A percentile compares a stretch with the other conserved stretches of the same genome.
Conservation (phyloP, 2,329 filamentous ascomycete genomes). For the Neophaeococcomyces aloes region DNA sequence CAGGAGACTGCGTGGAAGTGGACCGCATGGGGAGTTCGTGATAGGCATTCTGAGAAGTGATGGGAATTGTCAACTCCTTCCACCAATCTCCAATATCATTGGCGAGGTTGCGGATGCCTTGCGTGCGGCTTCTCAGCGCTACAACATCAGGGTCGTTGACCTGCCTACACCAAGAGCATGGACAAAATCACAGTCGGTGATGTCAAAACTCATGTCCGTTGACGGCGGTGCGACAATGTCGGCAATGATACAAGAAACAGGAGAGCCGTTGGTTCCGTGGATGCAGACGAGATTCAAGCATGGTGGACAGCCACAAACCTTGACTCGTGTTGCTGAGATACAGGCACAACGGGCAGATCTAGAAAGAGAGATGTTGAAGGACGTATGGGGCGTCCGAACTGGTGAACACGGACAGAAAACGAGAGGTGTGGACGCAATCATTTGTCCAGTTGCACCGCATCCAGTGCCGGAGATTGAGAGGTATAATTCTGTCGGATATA, state of each 20-base stretch:
- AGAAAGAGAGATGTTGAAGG: constrained; percentile 43
- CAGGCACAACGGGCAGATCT: constrained; percentile 44
- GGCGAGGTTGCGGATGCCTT: constrained; percentile 30
- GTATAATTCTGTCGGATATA: constrained; percentile 55
- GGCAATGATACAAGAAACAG: constrained; percentile 44
- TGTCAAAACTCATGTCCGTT: constrained; percentile 48
- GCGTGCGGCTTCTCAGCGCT: constrained; percentile 16
- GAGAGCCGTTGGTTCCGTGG: constrained; percentile 52
- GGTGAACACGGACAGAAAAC: constrained; percentile 29
- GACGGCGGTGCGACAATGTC: constrained; percentile 49
- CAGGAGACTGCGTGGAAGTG: constrained; percentile 16
- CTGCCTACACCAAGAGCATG: constrained; percentile 44
- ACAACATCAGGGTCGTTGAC: constrained; percentile 48
- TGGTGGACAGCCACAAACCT: constrained; percentile 33
- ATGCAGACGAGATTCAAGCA: constrained; percentile 43
- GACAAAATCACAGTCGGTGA: constrained; percentile 45
- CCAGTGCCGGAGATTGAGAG: constrained; percentile 51
- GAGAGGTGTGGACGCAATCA: constrained; percentile 47
- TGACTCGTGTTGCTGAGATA: constrained; percentile 42
- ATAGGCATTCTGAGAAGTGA: constrained; percentile 34
- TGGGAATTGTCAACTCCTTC: constrained; percentile 30
- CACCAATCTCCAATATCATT: constrained; percentile 31
- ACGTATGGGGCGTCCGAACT: constrained; percentile 41
- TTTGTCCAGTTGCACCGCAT: constrained; percentile 55
- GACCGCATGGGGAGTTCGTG: constrained; percentile 26